Base-by-base conservation (phyloP, 108 stramenopile genomes). In the Pinguiococcus pyrenoidosus region DNA sequence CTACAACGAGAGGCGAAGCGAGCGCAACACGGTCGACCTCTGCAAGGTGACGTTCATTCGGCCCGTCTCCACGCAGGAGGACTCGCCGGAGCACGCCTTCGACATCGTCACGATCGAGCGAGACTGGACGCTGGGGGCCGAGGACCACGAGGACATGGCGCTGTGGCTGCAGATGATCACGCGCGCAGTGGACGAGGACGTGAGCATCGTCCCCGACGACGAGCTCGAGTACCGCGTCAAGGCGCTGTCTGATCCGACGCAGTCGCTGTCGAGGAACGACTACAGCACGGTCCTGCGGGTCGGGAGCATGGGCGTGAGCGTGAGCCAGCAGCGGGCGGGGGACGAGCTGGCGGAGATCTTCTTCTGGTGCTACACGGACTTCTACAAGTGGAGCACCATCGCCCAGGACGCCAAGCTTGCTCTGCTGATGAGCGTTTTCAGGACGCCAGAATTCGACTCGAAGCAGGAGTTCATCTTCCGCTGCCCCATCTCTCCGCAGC, bases 291-390 rank as follows among this genome's bases (percentile, higher is more conserved):
- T 35, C 1, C 46, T 67, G 5, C 54, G 63, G 22, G 51, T 70
- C 6, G 64, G 64, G 14, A 54, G 56, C 43, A 57, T 36, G 40
- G 68, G 66, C 29, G 62, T 70, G 38, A 23, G 27, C 27, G 66
- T 70, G 1, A 30, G 47, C 23, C 6, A 23, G 22, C 50, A 47
- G 9, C 24, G 4, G 16, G 32, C 23, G 16, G 42, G 51, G 32
- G 29, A 51, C 9, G 29, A 22, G 56, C 14, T 34, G 24, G 14
- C 21, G 16, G 27, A 43, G 40, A 40, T 21, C 17, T 68, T 30
- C 40, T 72, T 69, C 57, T 72, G 71, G 71, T 35, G 62, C 22
- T 72, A 63, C 59, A 72, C 71, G 23, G 71, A 72, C 64, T 72
- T 72, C 25, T 72, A 59, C 64, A 72, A 72, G 58, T 72, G 71